phyloP scores from a whole-genome alignment of 2,329 filamentous ascomycete species.

The Dactylellina haptotyla region DNA sequence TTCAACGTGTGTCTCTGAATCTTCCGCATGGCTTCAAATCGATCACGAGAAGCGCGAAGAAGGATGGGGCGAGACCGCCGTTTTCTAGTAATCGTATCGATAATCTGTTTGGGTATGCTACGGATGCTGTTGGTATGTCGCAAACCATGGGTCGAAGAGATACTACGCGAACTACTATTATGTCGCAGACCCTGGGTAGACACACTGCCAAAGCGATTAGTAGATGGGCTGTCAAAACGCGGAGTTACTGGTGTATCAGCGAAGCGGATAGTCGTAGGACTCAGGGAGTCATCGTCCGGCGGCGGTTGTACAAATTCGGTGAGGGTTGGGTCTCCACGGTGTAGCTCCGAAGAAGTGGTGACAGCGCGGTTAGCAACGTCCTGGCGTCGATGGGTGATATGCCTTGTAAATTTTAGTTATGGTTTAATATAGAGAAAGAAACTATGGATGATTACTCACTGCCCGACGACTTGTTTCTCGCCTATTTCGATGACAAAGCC shows the following conservation, averaged over 20 bases:
- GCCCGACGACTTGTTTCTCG: slow-evolving; percentile 52
- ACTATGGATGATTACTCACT: slow-evolving; percentile 17
- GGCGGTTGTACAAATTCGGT: slow-evolving; percentile 14
- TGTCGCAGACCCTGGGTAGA: too few species aligned
- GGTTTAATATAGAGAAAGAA: not conserved
- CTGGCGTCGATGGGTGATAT: slow-evolving; percentile 36
- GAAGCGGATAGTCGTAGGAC: not conserved
- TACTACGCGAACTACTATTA: too few species aligned
- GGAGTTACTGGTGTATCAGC: not conserved
- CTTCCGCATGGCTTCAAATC: slow-evolving; percentile 79
- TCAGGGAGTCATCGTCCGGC: not conserved
- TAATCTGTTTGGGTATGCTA: slow-evolving; percentile 16
- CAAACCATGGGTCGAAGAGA: not conserved
- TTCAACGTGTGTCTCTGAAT: slow-evolving; percentile 75
- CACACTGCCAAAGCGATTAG: too few species aligned
- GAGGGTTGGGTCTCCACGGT: slow-evolving; percentile 35
- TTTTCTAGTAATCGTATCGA: slow-evolving; percentile 18
- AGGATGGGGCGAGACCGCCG: slow-evolving; percentile 35
- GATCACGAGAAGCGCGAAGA: slow-evolving; percentile 46
- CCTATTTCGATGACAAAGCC: slow-evolving; percentile 60
- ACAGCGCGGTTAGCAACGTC: slow-evolving; percentile 45
- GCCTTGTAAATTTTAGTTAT: slow-evolving; percentile 7
- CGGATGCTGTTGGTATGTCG: slow-evolving; percentile 25
- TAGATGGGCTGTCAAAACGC: too few species aligned
- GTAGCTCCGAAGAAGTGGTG: slow-evolving; percentile 31